Evolutionary conservation across 2,329 filamentous ascomycete species (phyloP).

Genomic region (Dothidotthia symphoricarpi): DNA sequence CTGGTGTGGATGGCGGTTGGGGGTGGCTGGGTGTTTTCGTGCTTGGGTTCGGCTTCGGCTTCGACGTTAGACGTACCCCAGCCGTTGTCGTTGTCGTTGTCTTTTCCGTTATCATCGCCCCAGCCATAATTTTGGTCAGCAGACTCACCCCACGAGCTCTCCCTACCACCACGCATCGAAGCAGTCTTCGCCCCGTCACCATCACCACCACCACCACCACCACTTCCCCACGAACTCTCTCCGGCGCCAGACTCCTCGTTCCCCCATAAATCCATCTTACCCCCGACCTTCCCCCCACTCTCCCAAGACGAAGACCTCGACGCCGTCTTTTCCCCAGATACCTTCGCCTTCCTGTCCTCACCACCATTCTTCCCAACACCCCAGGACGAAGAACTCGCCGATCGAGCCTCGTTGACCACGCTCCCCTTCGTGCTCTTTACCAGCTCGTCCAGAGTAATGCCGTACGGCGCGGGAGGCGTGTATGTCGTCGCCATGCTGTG

Average conservation of each 20-base stretch:
- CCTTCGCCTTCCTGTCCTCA: no score
- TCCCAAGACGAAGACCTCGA: constrained; percentile 9
- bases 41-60: no score
- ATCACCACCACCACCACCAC: neutral
- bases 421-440: neutral
- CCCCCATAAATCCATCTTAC: no score
- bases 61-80: no score
- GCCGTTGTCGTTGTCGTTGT: no score
- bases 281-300: neutral
- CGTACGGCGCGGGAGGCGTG: constrained; percentile 10
- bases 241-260: neutral
- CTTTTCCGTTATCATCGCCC: no score
- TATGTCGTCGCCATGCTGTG: constrained; percentile 1
- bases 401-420: neutral
- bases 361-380: no score
- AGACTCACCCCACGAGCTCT: neutral
- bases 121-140: neutral
- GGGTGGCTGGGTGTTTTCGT: no score
- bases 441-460: neutral
- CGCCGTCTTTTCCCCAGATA: no score
- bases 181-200: neutral
- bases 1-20: no score
- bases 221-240: neutral
- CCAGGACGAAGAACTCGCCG: neutral
- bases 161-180: neutral